A percentile compares a stretch with the other conserved stretches of the same genome.
Evolutionary conservation across 1,284 basidiomycete species (phyloP).

Genomic region (Inonotus hispidus): DNA sequence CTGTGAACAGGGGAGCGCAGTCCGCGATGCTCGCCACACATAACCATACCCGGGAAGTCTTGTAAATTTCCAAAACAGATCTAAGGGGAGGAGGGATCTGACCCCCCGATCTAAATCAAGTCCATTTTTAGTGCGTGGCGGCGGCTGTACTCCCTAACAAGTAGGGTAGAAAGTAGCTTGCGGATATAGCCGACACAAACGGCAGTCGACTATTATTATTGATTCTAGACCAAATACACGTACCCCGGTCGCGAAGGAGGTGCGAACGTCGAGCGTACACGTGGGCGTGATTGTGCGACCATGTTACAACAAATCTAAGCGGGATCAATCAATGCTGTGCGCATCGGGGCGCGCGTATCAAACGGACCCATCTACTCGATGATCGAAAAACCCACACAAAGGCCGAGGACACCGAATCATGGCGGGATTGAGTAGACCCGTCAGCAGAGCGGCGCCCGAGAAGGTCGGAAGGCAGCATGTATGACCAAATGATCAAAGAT

Average conservation of each 20-base stretch:
- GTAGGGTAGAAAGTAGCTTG: no score
- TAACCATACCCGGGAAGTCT: no score
- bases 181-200: not conserved
- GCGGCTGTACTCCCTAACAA: no score
- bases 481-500: not conserved
- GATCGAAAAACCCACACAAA: not conserved
- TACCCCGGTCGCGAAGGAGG: not conserved
- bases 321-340: not conserved
- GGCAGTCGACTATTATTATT: not conserved
- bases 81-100: no score
- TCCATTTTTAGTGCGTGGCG: no score
- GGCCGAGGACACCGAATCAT: not conserved
- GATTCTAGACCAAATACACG: not conserved
- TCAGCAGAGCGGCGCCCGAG: slow-evolving; percentile 1
- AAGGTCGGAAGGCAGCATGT: not conserved
- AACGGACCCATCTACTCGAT: not conserved
- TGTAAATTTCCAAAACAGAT: no score
- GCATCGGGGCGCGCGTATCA: not conserved
- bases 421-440: not conserved
- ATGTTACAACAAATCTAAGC: not conserved
- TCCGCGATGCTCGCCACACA: no score
- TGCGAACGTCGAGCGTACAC: not conserved
- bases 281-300: not conserved
- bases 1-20: no score
- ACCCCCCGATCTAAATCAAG: no score